Evolutionary conservation across 306 rosid genomes (phyloP).

Genomic region (Senna siamea): DNA sequence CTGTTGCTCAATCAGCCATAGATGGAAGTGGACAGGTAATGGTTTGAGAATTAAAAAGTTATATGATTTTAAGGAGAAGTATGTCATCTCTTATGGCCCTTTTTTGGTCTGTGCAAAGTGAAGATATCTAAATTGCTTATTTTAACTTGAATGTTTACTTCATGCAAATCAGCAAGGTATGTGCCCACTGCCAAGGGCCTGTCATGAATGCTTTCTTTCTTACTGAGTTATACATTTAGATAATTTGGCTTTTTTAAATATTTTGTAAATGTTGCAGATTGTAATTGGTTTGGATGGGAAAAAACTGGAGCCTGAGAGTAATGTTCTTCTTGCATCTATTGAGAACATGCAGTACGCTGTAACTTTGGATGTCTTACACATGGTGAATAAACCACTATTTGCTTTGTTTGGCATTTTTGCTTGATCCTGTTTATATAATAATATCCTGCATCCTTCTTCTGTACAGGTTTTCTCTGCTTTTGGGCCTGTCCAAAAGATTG

Average conservation of each 20-base stretch:
- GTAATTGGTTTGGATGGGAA: slow-evolving; percentile 85
- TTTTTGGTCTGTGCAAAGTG: background rate
- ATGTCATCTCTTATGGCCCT: background rate
- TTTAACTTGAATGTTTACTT: background rate
- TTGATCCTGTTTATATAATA: slow-evolving; percentile 29
- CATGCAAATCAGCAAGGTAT: background rate
- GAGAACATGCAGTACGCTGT: slow-evolving; percentile 98
- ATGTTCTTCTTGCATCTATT: slow-evolving; percentile 95
- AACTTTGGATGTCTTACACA: slow-evolving; percentile 89
- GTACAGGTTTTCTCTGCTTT: slow-evolving; percentile 90
- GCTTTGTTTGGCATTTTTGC: background rate
- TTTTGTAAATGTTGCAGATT: slow-evolving; percentile 57
- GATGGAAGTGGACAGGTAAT: slow-evolving; percentile 95
- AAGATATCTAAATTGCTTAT: background rate
- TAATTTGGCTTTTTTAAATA: background rate
- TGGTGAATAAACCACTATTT: slow-evolving; percentile 50
- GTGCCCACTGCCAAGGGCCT: background rate
- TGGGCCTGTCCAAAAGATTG: slow-evolving; percentile 93
- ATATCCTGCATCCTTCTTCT: slow-evolving; percentile 44
- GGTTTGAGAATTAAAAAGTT: slow-evolving; percentile 8
- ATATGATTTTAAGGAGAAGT: background rate
- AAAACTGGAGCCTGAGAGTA: slow-evolving; percentile 88
- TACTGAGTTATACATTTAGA: slow-evolving; percentile 39
- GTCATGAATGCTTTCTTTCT: slow-evolving; percentile 42
- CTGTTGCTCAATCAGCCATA: slow-evolving; percentile 95